Percentiles rank a stretch among this genome's conserved stretches.
Evolutionary conservation across 768 basidiomycete genomes (phyloP).

Genomic region (Tylopilus felleus): DNA sequence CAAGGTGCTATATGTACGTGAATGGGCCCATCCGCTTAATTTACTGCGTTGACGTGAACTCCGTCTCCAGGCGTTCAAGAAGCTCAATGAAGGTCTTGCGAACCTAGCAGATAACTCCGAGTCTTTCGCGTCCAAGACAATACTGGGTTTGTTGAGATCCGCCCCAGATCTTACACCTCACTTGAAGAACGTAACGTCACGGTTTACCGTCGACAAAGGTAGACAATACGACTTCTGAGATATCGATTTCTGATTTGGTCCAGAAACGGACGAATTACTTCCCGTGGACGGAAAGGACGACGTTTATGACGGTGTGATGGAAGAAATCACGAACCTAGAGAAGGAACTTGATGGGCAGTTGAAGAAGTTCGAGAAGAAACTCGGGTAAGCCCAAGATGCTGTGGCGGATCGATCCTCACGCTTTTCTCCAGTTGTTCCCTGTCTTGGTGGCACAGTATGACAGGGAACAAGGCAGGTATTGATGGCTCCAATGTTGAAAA

Average conservation of each 20-base stretch:
- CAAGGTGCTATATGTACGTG: conserved; percentile 69
- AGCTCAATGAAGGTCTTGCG: conserved; percentile 63
- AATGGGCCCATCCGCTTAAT: background rate
- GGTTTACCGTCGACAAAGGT: conserved; percentile 68
- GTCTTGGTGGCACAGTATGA: conserved; percentile 72
- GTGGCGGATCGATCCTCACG: conserved; percentile 9
- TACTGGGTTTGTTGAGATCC: conserved; percentile 69
- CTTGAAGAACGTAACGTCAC: conserved; percentile 66
- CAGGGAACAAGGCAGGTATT: conserved; percentile 68
- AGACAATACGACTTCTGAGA: conserved; percentile 6
- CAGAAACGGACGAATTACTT: conserved; percentile 66
- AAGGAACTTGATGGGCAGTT: conserved; percentile 64
- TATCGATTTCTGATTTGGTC: conserved; percentile 22
- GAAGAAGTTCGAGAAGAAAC: conserved; percentile 59
- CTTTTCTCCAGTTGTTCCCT: conserved; percentile 43
- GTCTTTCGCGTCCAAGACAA: conserved; percentile 71
- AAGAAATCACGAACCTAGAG: conserved; percentile 71
- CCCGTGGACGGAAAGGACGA: conserved; percentile 86
- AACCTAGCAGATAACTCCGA: conserved; percentile 63
- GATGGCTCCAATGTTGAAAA: background rate
- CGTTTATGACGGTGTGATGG: conserved; percentile 73
- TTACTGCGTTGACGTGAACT: conserved; percentile 1
- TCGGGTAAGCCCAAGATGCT: conserved; percentile 46
- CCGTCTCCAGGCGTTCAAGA: conserved; percentile 65
- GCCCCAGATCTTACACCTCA: conserved; percentile 77